Evolutionary conservation across 805 yeast species (phyloP), one percentile per base, ranked within the genome.

Genomic region (Henningerozyma blattae): DNA sequence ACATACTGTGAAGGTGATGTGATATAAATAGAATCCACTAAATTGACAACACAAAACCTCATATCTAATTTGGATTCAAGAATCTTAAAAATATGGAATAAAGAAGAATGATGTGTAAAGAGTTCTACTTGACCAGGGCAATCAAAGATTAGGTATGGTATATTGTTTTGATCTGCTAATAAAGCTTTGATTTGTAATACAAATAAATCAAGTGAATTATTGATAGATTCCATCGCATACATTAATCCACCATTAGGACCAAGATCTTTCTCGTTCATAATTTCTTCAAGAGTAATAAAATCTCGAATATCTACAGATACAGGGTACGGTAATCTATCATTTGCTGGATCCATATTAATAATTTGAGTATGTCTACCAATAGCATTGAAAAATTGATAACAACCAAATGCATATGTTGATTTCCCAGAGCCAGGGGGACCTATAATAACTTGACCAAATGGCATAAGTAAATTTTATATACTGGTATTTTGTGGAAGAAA

Each of bases 351-450:
- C 42, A 91, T 67, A 51, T 91, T 91, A 15, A 91, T 64, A 2
- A 91, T 69, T n/a, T 83, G 67, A 31, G 82, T 75, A 47, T 83
- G 80, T 39, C 99, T 65, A 5, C 99, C 99, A 33, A 93, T 86
- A 2, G 97, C 95, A 39, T 82, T 79, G 47, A 89, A 68, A 56
- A 91, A 91, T 62, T 91, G 97, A 42, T 71, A 71, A 75, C 89
- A 75, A 28, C 98, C 99, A 54, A 76, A 66, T 55, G 96, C 87
- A 54, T 84, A 91, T 0, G 98, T 93, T 0, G 95, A 83, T 51
- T 91, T 91, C 1, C 99, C 99, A 0, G 94, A 71, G 1, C 98
- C 99, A 1, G 99, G 99, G 0, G 98, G 97, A 0, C 99, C 99
- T 26, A 91, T 85, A 8, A 89, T 87, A 8, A 91, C 72, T 59